Conservation (phyloP, 139 green algal species). For the Desmodesmus armatus region DNA sequence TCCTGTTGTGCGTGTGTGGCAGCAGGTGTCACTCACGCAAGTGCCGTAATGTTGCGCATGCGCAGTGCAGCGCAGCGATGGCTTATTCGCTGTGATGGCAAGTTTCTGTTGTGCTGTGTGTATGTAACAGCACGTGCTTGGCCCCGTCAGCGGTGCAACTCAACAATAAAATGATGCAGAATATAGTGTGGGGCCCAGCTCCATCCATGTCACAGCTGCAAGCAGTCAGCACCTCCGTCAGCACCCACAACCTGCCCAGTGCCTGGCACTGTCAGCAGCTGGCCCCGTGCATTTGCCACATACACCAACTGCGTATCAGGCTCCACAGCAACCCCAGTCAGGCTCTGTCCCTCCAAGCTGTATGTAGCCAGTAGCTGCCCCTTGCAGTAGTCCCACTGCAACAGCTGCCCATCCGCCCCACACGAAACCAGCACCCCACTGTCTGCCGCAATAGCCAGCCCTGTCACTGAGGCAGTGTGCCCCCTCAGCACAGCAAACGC, state of each 20-base stretch:
- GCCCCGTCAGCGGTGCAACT: no score
- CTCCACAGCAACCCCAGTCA: not conserved
- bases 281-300: no score
- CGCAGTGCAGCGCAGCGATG: no score
- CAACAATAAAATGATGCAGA: no score
- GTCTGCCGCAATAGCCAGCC: slow-evolving; percentile 52
- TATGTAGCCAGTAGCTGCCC: slow-evolving; percentile 49
- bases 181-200: no score
- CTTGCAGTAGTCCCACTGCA: slow-evolving; percentile 73
- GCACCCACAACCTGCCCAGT: slow-evolving; percentile 8
- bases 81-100: no score
- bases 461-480: slow-evolving; percentile 68
- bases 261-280: no score
- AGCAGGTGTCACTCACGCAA: slow-evolving; percentile 76
- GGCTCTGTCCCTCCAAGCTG: not conserved
- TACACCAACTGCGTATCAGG: not conserved
- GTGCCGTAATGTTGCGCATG: slow-evolving; percentile 53
- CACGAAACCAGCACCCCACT: slow-evolving; percentile 66
- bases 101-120: no score
- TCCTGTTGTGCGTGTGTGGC: no score
- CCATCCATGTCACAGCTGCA: no score
- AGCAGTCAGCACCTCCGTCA: not conserved
- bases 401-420: slow-evolving; percentile 63
- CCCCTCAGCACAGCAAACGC: slow-evolving; percentile 58
- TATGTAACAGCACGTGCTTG: no score